Base-by-base conservation (phyloP, 192 early-diverging fungal genomes). In the Linderina pennispora region DNA sequence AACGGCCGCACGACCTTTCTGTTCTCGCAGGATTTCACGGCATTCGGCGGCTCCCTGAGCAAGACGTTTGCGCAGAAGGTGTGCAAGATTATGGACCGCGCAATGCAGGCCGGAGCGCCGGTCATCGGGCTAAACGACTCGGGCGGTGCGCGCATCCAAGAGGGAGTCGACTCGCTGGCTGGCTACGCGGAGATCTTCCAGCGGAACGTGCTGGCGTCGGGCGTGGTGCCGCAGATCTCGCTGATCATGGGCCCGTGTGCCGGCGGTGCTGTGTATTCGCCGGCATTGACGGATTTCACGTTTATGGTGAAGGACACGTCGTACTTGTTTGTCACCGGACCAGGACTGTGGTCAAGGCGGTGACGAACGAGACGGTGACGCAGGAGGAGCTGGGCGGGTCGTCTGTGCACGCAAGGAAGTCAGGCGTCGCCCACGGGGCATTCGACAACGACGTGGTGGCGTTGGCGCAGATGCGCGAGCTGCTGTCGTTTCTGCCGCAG, bases 221-320 rank as follows among this genome's bases (percentile, higher is more conserved):
- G 94, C 17, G 94, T 95, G 16, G 75, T 98, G 23, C 94, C 94
- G 17, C 94, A 98, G 64, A 82, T 98, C 38, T 95, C 92, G 2
- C 61, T 98, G 35, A 87, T 98, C 42, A 98, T 98, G 94, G 94
- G 94, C 2, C 94, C 94, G 4, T 98, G 92, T 55, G 94, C 94
- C 20, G 94, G 94, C 62, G 93, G 93, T 36, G 92, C 91, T 6
- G 94, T 98, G 18, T 98, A 98, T 72, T 93, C 90, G 13, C 94
- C 94, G 15, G 94, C 94, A 33, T 72, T 98, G 72, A 98, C 91
- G 0, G 94, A 98, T 51, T 94, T 95, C 43, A 93, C 87, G 1
- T 90, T 95, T 52, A 98, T 98, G 94, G 92, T 98, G n/a, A 77
- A 83, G 14, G 88, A 92, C 53, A 88, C 91, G 3, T 95, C 92